Evolutionary conservation across 2,329 filamentous ascomycete species (phyloP).

Genomic region (Amylocarpus encephaloides): DNA sequence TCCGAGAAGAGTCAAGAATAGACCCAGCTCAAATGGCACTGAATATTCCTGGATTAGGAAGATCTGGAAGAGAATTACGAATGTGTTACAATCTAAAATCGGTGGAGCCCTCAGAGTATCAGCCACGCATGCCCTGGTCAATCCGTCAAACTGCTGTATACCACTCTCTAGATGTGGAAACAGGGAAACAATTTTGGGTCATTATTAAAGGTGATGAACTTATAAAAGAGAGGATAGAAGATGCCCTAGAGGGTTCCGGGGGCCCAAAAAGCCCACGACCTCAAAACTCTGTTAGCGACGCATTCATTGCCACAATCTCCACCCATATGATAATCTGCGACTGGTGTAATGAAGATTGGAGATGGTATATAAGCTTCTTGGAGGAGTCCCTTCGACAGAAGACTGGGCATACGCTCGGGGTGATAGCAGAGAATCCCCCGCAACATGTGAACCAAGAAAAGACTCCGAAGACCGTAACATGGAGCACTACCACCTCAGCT

Average conservation of each 20-base stretch:
- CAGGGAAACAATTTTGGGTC: slow-evolving; percentile 32
- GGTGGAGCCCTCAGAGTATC: slow-evolving; percentile 25
- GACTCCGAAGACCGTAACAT: neutral
- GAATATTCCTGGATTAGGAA: slow-evolving; percentile 27
- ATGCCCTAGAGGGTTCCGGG: slow-evolving; percentile 9
- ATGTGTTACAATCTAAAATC: slow-evolving; percentile 38
- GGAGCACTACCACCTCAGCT: neutral
- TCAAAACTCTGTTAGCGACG: neutral
- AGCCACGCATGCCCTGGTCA: slow-evolving; percentile 30
- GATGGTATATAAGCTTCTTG: slow-evolving; percentile 35
- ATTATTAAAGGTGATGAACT: slow-evolving; percentile 34
- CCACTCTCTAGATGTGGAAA: slow-evolving; percentile 35
- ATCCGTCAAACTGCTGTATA: slow-evolving; percentile 34
- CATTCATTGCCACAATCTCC: slow-evolving; percentile 21
- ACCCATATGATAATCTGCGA: slow-evolving; percentile 31
- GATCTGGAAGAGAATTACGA: slow-evolving; percentile 33
- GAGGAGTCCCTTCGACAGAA: slow-evolving; percentile 28
- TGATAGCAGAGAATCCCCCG: slow-evolving; percentile 1
- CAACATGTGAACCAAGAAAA: neutral
- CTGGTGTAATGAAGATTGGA: slow-evolving; percentile 36
- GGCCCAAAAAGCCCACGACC: neutral
- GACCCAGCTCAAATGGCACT: slow-evolving; percentile 4
- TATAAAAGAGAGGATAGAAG: slow-evolving; percentile 29
- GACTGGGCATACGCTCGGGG: neutral
- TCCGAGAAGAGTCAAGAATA: slow-evolving; percentile 29